These are phyloP conservation scores for Pelargonium fulgidum DNA, from an alignment of 441 rosid species.

Conservation along the genomic window DNA sequence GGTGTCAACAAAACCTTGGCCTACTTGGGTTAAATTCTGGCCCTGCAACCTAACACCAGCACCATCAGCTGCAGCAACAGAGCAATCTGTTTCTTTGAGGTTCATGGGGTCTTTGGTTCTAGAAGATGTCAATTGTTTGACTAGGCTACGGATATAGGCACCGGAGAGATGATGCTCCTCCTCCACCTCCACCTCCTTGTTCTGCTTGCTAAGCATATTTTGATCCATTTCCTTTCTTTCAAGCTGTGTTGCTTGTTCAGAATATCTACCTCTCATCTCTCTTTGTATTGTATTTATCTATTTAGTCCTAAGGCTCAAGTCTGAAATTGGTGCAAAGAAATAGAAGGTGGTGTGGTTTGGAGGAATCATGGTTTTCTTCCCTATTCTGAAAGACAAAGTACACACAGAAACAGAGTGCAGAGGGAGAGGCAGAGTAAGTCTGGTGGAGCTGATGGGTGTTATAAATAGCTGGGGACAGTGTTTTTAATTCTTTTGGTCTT, in stretches of 20 bases:
- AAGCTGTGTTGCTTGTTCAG: too few relatives aligned
- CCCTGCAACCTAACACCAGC: too few relatives aligned
- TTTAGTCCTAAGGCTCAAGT: too few relatives aligned
- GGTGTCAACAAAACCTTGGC: too few relatives aligned
- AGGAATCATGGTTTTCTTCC: slow-evolving; percentile 29
- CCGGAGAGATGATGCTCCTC: slow-evolving; percentile 61
- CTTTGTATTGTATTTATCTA: too few relatives aligned
- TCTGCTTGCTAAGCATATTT: too few relatives aligned
- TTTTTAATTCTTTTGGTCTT: slow-evolving; percentile 42
- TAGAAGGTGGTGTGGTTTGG: slow-evolving; percentile 15
- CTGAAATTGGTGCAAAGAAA: background rate
- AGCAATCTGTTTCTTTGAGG: slow-evolving; percentile 29
- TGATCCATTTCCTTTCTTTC: too few relatives aligned
- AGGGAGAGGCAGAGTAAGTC: slow-evolving; percentile 41
- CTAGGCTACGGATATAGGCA: slow-evolving; percentile 73
- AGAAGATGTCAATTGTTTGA: slow-evolving; percentile 67
- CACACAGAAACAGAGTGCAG: slow-evolving; percentile 25
- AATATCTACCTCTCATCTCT: background rate
- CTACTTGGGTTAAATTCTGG: too few relatives aligned
- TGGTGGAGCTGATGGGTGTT: slow-evolving; percentile 50
- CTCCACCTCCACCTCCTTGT: slow-evolving; percentile 28
- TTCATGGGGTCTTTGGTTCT: slow-evolving; percentile 43
- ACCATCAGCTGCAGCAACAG: slow-evolving; percentile 31
- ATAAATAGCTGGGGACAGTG: slow-evolving; percentile 55
- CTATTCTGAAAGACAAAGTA: slow-evolving; percentile 43